phyloP scores from a whole-genome alignment of 2,329 filamentous ascomycete genomes.

The Myriosclerotinia duriaeana region DNA sequence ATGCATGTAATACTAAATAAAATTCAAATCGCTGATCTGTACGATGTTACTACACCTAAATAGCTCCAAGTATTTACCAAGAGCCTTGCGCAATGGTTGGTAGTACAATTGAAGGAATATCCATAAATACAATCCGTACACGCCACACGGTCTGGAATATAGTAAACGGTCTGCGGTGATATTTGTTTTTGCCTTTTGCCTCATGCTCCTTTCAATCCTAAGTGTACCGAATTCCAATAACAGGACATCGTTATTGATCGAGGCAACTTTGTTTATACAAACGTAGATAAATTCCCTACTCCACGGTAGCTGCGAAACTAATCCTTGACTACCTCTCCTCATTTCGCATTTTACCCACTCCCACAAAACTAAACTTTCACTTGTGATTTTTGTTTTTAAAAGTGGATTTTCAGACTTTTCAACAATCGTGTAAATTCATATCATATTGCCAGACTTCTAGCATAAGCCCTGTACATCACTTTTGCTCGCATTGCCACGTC shows the following conservation, averaged over 20 bases:
- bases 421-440: neutral
- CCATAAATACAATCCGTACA: neutral
- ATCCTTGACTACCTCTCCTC: neutral
- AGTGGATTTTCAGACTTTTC: constrained; percentile 2
- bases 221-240: neutral
- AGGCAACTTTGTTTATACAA: constrained; percentile 10
- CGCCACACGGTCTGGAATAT: neutral
- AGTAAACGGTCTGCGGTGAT: neutral
- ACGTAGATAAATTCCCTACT: constrained; percentile 9
- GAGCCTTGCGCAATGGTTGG: neutral
- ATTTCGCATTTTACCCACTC: neutral
- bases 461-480: neutral
- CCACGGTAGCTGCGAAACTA: neutral
- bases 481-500: neutral
- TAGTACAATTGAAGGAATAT: neutral
- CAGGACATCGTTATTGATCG: neutral
- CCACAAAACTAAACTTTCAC: neutral
- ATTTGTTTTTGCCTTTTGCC: neutral
- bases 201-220: neutral
- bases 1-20: neutral
- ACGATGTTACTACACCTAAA: constrained; percentile 1
- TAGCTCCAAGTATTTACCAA: neutral
- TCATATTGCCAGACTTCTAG: constrained; percentile 12
- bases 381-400: neutral
- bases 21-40: neutral